Conservation (phyloP, 1,284 basidiomycete species). For the Moesziomyces parantarcticus region DNA sequence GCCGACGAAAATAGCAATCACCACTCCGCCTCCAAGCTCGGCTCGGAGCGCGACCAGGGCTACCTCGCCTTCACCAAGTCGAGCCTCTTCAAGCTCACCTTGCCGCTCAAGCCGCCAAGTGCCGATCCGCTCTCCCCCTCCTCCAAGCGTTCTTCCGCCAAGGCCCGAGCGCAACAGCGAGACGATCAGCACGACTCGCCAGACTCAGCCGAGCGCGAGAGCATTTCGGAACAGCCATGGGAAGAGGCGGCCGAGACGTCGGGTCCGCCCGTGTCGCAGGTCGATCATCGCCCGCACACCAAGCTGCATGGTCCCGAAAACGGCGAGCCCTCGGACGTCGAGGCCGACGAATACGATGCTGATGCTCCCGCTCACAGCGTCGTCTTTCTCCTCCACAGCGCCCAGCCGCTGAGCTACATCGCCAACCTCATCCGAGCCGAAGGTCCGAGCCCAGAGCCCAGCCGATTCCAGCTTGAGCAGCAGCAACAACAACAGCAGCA, state of each 20-base stretch:
- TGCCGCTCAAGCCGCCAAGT: conserved; percentile 45
- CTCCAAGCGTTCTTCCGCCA: conserved; percentile 36
- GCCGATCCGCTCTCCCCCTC: conserved; percentile 28
- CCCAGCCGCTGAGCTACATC: conserved; percentile 59
- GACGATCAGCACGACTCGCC: neutral
- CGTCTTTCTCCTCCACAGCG: conserved; percentile 57
- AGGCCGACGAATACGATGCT: conserved; percentile 54
- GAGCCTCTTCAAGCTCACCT: conserved; percentile 59
- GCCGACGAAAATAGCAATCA: conserved; percentile 40
- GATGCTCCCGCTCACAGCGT: conserved; percentile 56
- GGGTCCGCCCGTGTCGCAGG: conserved; percentile 39
- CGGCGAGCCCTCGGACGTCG: conserved; percentile 48
- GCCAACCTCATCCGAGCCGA: conserved; percentile 58
- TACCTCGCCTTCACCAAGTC: conserved; percentile 61
- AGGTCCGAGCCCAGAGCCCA: conserved; percentile 50
- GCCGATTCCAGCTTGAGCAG: conserved; percentile 22
- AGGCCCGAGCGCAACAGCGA: conserved; percentile 19
- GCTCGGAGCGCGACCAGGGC: conserved; percentile 39
- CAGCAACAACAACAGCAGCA: neutral
- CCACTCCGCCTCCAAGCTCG: conserved; percentile 10
- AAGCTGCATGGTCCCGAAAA: conserved; percentile 45
- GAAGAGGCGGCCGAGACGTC: conserved; percentile 43
- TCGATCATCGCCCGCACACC: conserved; percentile 36
- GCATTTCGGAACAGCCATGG: conserved; percentile 33
- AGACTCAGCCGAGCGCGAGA: conserved; percentile 13